These are phyloP conservation scores for Zygosaccharomyces pseudobailii DNA, from an alignment of 1,139 yeast genomes.

Conservation along the genomic window DNA sequence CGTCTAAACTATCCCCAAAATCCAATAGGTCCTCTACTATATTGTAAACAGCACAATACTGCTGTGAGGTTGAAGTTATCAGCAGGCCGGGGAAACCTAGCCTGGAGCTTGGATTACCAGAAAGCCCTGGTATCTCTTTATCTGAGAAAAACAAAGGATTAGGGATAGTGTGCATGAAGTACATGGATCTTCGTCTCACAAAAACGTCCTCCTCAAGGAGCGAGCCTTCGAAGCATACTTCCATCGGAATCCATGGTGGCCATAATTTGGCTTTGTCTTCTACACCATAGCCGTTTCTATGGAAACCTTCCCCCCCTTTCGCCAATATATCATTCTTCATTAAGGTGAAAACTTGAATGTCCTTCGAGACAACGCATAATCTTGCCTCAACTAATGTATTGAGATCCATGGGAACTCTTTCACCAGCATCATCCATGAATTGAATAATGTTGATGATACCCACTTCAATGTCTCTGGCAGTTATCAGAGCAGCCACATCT, in stretches of 20 bases:
- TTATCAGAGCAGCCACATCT: slow-evolving; percentile 57
- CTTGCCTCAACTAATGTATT: slow-evolving; percentile 58
- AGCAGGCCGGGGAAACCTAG: slow-evolving; percentile 69
- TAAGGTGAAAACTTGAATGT: slow-evolving; percentile 66
- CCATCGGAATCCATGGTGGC: slow-evolving; percentile 82
- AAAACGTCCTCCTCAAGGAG: slow-evolving; percentile 53
- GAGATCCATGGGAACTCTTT: slow-evolving; percentile 42
- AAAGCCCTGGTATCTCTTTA: slow-evolving; percentile 16
- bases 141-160: slow-evolving; percentile 52
- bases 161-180: slow-evolving; percentile 55
- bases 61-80: slow-evolving; percentile 65
- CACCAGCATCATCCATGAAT: slow-evolving; percentile 39
- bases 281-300: slow-evolving; percentile 37
- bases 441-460: slow-evolving; percentile 46
- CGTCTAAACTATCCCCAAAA: slow-evolving; percentile 55
- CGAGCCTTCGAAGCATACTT: slow-evolving; percentile 63
- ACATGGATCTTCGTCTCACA: slow-evolving; percentile 60
- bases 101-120: slow-evolving; percentile 29
- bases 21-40: slow-evolving; percentile 60
- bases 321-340: slow-evolving; percentile 42
- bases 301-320: slow-evolving; percentile 39
- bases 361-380: slow-evolving; percentile 60
- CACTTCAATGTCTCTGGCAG: slow-evolving; percentile 67
- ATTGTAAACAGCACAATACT: slow-evolving; percentile 64
- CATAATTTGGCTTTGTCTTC: slow-evolving; percentile 40